phyloP scores from a whole-genome alignment of 2,329 filamentous ascomycete genomes.

The Zymoseptoria brevis region DNA sequence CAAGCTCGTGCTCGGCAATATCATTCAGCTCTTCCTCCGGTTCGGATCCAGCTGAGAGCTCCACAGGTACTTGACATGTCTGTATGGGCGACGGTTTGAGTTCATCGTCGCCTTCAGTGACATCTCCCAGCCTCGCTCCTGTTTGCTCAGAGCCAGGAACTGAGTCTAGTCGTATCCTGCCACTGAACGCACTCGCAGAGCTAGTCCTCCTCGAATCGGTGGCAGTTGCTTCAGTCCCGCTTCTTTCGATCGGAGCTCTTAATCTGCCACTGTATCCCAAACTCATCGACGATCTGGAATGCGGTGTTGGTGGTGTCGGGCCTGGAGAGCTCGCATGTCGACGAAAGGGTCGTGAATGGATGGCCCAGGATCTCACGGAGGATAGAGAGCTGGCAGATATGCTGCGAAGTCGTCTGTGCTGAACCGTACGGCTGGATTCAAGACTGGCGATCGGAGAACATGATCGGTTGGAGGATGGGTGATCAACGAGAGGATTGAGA shows the following conservation, averaged over 20 bases:
- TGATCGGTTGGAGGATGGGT: constrained; percentile 7
- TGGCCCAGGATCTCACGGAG: constrained; percentile 14
- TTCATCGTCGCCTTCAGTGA: constrained; percentile 10
- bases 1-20: not conserved
- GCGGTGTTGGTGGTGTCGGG: constrained; percentile 1
- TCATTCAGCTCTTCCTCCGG: not conserved
- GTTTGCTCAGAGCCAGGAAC: not conserved
- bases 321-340: not conserved
- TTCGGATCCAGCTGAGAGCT: not conserved
- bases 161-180: constrained; percentile 4
- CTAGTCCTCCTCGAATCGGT: constrained; percentile 9
- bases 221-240: not conserved
- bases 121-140: constrained; percentile 4
- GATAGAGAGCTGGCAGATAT: constrained; percentile 24
- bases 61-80: not conserved
- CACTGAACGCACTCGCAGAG: constrained; percentile 9
- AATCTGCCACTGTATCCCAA: constrained; percentile 4
- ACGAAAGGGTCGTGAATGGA: not conserved
- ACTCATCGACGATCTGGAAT: constrained; percentile 8
- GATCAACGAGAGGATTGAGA: constrained; percentile 1
- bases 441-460: constrained; percentile 18
- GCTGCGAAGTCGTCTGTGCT: constrained; percentile 20
- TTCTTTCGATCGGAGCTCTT: not conserved
- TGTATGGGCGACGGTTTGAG: not conserved
- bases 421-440: constrained; percentile 20